Evolutionary conservation across 2,329 filamentous ascomycete genomes (phyloP).

Genomic region (Pseudofabraea citricarpa): DNA sequence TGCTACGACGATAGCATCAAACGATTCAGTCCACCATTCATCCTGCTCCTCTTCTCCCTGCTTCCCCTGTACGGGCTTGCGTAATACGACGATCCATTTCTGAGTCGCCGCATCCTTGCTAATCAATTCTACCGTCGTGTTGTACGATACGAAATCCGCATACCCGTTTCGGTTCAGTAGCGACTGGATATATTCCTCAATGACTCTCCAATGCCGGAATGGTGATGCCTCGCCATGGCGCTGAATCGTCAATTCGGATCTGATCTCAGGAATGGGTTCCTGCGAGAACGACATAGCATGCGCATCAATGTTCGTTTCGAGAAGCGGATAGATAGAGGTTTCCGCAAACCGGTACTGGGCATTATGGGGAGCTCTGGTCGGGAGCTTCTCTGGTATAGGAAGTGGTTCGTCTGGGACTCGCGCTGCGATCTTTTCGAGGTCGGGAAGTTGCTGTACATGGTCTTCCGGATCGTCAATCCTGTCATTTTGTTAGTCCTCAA

Average conservation of each 20-base stretch:
- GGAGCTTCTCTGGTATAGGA: conserved; percentile 40
- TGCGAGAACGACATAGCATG: conserved; percentile 56
- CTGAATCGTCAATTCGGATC: conserved; percentile 35
- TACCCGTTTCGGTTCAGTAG: conserved; percentile 50
- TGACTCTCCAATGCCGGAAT: conserved; percentile 55
- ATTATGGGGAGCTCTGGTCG: conserved; percentile 37
- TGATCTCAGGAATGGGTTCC: conserved; percentile 44
- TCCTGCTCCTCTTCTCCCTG: no score
- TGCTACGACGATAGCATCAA: conserved; percentile 65
- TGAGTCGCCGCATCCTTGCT: conserved; percentile 38
- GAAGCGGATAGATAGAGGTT: conserved; percentile 54
- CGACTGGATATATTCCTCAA: conserved; percentile 48
- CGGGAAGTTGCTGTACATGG: conserved; percentile 32
- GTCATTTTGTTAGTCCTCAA: background rate
- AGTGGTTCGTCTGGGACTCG: conserved; percentile 46
- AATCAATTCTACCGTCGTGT: conserved; percentile 56
- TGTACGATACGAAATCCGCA: conserved; percentile 45
- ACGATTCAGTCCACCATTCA: conserved; percentile 57
- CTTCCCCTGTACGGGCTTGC: conserved; percentile 33
- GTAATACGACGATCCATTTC: conserved; percentile 50
- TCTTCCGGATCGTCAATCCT: conserved; percentile 38
- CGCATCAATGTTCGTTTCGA: conserved; percentile 62
- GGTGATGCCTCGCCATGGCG: conserved; percentile 53
- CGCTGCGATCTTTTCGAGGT: conserved; percentile 40
- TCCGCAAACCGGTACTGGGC: conserved; percentile 47